Evolutionary conservation across 2,329 filamentous ascomycete species (phyloP).

Genomic region (Emmonsiellopsis sp.): DNA sequence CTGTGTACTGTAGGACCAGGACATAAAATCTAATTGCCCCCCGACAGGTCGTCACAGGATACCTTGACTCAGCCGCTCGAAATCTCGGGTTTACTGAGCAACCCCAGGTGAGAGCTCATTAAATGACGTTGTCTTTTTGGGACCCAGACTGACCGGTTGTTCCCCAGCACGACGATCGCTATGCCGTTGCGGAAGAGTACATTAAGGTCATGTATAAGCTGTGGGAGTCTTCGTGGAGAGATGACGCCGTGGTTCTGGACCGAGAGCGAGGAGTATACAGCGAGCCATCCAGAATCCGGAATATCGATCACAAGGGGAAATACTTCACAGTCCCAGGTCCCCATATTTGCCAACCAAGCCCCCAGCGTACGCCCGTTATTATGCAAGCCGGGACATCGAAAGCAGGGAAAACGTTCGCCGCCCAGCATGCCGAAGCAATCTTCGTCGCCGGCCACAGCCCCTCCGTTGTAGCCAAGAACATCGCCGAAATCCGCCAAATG

Average conservation of each 20-base stretch:
- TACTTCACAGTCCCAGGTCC: constrained; percentile 56
- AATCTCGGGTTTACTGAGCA: constrained; percentile 53
- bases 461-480: constrained; percentile 49
- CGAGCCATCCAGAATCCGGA: constrained; percentile 47
- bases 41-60: constrained; percentile 53
- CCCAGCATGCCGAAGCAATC: constrained; percentile 61
- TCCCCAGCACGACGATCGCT: constrained; percentile 53
- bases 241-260: constrained; percentile 55
- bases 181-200: constrained; percentile 55
- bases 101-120: constrained; percentile 14
- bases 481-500: constrained; percentile 52
- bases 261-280: constrained; percentile 51
- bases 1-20: constrained; percentile 9
- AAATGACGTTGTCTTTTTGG: no score
- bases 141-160: no score
- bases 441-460: constrained; percentile 60
- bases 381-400: constrained; percentile 61
- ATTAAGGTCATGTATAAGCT: constrained; percentile 57
- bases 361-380: constrained; percentile 59
- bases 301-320: constrained; percentile 58
- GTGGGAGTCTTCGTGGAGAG: constrained; percentile 57
- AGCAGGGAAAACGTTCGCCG: constrained; percentile 57
- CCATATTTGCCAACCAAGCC: constrained; percentile 56
- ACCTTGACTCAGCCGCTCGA: constrained; percentile 56
- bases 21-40: constrained; percentile 5